Conservation (phyloP, 306 rosid species). For the Fragaria nilgerrensis region DNA sequence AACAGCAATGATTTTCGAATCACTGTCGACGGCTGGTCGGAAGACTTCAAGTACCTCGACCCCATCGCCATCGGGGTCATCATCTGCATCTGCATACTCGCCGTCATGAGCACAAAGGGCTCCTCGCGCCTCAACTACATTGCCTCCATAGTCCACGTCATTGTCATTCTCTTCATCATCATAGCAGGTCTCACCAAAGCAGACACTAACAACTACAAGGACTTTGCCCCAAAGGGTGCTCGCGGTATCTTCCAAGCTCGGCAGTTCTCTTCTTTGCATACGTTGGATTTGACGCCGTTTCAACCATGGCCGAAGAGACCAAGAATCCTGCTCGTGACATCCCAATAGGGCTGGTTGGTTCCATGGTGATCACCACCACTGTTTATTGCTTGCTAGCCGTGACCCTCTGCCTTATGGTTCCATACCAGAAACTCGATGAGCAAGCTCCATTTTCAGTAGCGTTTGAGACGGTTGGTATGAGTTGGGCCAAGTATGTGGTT, state of each 20-base stretch:
- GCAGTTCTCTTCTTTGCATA: slow-evolving; percentile 88
- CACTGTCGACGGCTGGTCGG: slow-evolving; percentile 18
- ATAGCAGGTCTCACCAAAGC: slow-evolving; percentile 68
- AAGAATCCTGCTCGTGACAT: slow-evolving; percentile 74
- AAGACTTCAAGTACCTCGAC: slow-evolving; percentile 49
- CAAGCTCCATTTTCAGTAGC: slow-evolving; percentile 70
- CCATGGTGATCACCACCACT: slow-evolving; percentile 52
- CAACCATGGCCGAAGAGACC: slow-evolving; percentile 91
- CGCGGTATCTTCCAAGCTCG: slow-evolving; percentile 63
- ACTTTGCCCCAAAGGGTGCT: slow-evolving; percentile 31
- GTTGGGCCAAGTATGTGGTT: slow-evolving; percentile 86
- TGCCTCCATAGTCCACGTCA: slow-evolving; percentile 59
- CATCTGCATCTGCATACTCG: slow-evolving; percentile 37
- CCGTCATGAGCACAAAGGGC: slow-evolving; percentile 73
- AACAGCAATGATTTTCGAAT: slow-evolving; percentile 56
- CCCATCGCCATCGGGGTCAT: slow-evolving; percentile 62
- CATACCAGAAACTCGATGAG: background rate
- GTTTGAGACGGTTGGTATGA: slow-evolving; percentile 58
- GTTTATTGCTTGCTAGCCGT: slow-evolving; percentile 55
- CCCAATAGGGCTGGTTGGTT: slow-evolving; percentile 79
- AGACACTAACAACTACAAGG: slow-evolving; percentile 42
- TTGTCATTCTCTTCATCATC: slow-evolving; percentile 60
- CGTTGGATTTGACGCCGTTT: slow-evolving; percentile 72
- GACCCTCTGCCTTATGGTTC: slow-evolving; percentile 76
- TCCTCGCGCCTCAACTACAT: slow-evolving; percentile 78